These are phyloP conservation scores for Pleurotus sapidus DNA, from an alignment of 768 basidiomycete species.

Conservation along the genomic window DNA sequence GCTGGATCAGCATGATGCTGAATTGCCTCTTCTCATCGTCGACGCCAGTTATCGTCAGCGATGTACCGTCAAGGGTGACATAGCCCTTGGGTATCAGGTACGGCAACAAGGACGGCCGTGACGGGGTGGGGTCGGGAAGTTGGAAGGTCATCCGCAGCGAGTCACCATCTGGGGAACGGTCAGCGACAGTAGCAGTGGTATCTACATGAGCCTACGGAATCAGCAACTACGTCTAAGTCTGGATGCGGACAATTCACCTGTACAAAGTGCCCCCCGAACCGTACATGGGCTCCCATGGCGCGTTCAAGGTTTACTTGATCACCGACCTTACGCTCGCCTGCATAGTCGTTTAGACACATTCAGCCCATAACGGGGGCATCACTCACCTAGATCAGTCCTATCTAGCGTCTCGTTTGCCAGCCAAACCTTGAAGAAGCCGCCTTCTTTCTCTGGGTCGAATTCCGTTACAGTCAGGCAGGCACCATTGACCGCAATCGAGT, in stretches of 20 bases:
- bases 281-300: conserved; percentile 86
- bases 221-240: not conserved
- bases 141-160: conserved; percentile 85
- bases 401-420: conserved; percentile 93
- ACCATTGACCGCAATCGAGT: conserved; percentile 90
- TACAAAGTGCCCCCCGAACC: conserved; percentile 97
- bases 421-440: conserved; percentile 91
- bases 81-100: conserved; percentile 95
- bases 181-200: conserved; percentile 73
- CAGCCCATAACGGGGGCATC: not conserved
- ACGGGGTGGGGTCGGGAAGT: conserved; percentile 55
- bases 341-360: not conserved
- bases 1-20: conserved; percentile 92
- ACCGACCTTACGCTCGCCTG: conserved; percentile 77
- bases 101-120: conserved; percentile 62
- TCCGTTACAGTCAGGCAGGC: conserved; percentile 89
- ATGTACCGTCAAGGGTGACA: conserved; percentile 91
- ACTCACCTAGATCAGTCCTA: conserved; percentile 84
- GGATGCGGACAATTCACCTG: conserved; percentile 51
- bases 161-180: conserved; percentile 73
- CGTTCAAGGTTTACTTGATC: conserved; percentile 90
- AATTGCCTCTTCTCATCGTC: conserved; percentile 62
- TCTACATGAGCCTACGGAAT: conserved; percentile 85
- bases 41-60: conserved; percentile 86
- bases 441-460: conserved; percentile 59